A percentile compares a stretch with the other conserved stretches of the same genome.
Conservation (phyloP, 257 asterid species). For the Haberlea rhodopensis region DNA sequence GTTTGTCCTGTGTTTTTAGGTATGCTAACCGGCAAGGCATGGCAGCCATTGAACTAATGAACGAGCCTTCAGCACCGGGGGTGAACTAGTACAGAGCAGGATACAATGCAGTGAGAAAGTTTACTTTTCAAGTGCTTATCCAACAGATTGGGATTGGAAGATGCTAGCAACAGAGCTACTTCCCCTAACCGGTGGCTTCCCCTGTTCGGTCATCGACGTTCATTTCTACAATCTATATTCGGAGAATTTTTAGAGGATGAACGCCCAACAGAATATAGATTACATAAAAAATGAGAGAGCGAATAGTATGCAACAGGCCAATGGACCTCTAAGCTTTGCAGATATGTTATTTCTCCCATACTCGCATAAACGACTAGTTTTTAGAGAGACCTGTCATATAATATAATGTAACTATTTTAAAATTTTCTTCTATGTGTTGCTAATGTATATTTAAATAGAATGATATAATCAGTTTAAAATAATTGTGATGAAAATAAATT, state of each 20-base stretch:
- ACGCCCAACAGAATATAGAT: conserved; percentile 4
- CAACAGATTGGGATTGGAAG: conserved; percentile 14
- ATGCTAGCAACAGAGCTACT: conserved; percentile 16
- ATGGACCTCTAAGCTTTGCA: conserved; percentile 33
- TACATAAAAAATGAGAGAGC: conserved; percentile 11
- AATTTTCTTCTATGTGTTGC: too few relatives aligned
- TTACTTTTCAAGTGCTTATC: conserved; percentile 12
- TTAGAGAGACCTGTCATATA: too few relatives aligned
- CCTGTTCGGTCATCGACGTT: conserved; percentile 16
- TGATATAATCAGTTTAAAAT: too few relatives aligned
- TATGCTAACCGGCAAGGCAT: conserved; percentile 2
- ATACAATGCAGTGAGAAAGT: conserved; percentile 21
- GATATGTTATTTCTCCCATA: conserved; percentile 25
- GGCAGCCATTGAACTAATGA: conserved; percentile 18
- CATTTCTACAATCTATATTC: conserved; percentile 18
- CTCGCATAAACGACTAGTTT: too few relatives aligned
- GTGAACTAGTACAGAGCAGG: conserved; percentile 22
- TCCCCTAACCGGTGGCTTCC: neutral
- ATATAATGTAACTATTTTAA: too few relatives aligned
- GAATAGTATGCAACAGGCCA: conserved; percentile 17
- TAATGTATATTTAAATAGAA: too few relatives aligned
- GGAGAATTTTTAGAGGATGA: neutral
- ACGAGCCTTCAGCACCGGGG: conserved; percentile 18
- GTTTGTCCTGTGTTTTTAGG: neutral
- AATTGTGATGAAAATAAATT: too few relatives aligned